A percentile compares a stretch with the other conserved stretches of the same genome.
Conservation (phyloP, 2,329 filamentous ascomycete genomes). For the Trematosphaeria pertusa region DNA sequence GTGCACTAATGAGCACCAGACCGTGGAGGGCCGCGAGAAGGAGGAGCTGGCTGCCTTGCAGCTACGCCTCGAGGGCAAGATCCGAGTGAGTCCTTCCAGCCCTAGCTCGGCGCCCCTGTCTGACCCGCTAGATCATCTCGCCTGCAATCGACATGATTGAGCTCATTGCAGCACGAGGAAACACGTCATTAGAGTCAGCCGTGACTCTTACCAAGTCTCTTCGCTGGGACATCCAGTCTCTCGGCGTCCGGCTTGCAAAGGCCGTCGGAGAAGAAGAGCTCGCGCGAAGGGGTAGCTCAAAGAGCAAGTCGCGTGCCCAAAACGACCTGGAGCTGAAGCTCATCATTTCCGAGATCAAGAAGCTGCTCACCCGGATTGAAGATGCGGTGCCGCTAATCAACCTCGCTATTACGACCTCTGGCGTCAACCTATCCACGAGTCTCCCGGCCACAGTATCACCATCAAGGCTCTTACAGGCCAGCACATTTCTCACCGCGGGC, state of each 20-base stretch:
- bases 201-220: conserved; percentile 82
- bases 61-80: conserved; percentile 80
- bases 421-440: conserved; percentile 81
- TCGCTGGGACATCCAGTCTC: conserved; percentile 79
- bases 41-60: conserved; percentile 77
- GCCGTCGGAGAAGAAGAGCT: conserved; percentile 71
- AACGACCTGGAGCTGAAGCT: conserved; percentile 70
- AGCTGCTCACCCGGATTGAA: conserved; percentile 79
- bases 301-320: conserved; percentile 59
- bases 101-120: neutral
- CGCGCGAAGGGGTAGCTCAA: conserved; percentile 52
- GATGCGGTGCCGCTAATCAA: conserved; percentile 91
- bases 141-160: conserved; percentile 93
- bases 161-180: conserved; percentile 79
- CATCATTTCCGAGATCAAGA: conserved; percentile 78
- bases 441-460: conserved; percentile 86
- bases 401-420: conserved; percentile 91
- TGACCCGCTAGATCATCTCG: conserved; percentile 71
- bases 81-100: conserved; percentile 64
- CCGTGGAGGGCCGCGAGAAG: conserved; percentile 72
- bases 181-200: conserved; percentile 83
- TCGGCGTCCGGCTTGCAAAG: conserved; percentile 76
- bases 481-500: conserved; percentile 84
- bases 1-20: conserved; percentile 34
- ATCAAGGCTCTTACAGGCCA: conserved; percentile 88